Evolutionary conservation across 352 stramenopile species (phyloP), one percentile per base, ranked within the genome.

Genomic region (Globisporangium acanthophoron): DNA sequence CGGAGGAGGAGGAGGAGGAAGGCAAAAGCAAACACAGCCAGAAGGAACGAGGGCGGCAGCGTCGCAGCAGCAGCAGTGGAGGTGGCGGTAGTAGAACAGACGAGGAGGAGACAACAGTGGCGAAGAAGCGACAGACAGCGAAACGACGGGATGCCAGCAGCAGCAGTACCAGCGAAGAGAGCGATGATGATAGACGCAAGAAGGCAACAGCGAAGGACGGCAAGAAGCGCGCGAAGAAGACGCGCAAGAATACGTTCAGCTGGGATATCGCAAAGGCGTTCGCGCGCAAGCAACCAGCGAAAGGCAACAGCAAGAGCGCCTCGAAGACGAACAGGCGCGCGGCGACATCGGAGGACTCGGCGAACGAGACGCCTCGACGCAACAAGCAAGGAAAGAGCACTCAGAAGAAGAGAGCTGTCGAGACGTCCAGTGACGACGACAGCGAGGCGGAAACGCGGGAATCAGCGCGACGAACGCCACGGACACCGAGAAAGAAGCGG

Each of bases 211-310:
- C 16, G 13, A 66, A 21, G 1, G 13, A 55, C 2, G 45, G 37
- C 43, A 67, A 64, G 35, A 67, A 67, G 52, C 43, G 43, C n/a
- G 43, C 20, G 16, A 87, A 86, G 52, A 58, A 70, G 37, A 88
- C 76, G 49, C 65, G 85, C 5, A 64, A 79, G 5, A 90, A 90
- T 39, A 85, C 79, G 0, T 90, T 84, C 45, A 87, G 79, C 24
- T 90, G 79, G 79, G 79, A 77, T 0, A 90, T 90, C 46, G 62
- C 61, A 2, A 90, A 87, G 46, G 79, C 79, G 3, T 90, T 90
- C 65, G 77, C 73, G 24, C 52, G 73, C 31, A 90, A 90, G 40
- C 71, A 86, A 44, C 55, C 55, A 9, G 48, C 64, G 5, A 33
- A 49, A 11, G 48, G 53, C 16, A n/a, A 49, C 13, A 54, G 37